Evolutionary conservation across 2,329 filamentous ascomycete genomes (phyloP).

Genomic region (Amylocarpus encephaloides): DNA sequence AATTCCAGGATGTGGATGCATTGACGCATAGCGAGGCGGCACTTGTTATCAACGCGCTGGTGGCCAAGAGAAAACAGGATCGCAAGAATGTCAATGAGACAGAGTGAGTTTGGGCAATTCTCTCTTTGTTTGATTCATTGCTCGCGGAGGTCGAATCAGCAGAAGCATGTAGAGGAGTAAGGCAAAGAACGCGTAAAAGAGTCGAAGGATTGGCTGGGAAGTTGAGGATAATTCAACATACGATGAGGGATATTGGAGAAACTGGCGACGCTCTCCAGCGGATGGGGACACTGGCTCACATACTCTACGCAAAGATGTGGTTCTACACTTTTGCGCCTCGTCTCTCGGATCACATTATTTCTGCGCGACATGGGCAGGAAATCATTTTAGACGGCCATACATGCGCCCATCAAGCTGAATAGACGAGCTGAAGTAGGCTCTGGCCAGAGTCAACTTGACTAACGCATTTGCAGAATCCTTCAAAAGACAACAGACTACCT

Average conservation of each 20-base stretch:
- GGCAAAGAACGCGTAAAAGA: neutral
- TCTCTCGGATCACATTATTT: too few relatives aligned
- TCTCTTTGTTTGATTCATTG: neutral
- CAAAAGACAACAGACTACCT: slow-evolving; percentile 88
- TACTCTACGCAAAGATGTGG: too few relatives aligned
- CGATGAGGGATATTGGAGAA: too few relatives aligned
- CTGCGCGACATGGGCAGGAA: neutral
- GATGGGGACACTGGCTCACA: too few relatives aligned
- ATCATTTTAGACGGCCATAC: neutral
- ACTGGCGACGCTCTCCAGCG: too few relatives aligned
- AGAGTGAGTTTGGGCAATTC: slow-evolving; percentile 50
- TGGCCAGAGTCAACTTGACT: neutral
- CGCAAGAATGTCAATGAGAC: slow-evolving; percentile 79
- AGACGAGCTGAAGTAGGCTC: too few relatives aligned
- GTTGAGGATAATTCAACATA: too few relatives aligned
- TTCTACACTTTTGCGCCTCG: too few relatives aligned
- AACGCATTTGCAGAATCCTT: slow-evolving; percentile 52
- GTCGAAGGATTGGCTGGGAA: too few relatives aligned
- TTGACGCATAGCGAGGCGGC: slow-evolving; percentile 88
- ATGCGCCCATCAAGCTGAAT: neutral
- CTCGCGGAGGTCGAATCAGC: neutral
- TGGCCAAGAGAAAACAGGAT: slow-evolving; percentile 71
- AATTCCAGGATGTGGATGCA: slow-evolving; percentile 87
- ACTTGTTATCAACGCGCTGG: slow-evolving; percentile 84
- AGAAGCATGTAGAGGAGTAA: neutral